These are phyloP conservation scores for Mycosphaerella sp. DNA, from an alignment of 2,329 filamentous ascomycete genomes.

Conservation along the genomic window DNA sequence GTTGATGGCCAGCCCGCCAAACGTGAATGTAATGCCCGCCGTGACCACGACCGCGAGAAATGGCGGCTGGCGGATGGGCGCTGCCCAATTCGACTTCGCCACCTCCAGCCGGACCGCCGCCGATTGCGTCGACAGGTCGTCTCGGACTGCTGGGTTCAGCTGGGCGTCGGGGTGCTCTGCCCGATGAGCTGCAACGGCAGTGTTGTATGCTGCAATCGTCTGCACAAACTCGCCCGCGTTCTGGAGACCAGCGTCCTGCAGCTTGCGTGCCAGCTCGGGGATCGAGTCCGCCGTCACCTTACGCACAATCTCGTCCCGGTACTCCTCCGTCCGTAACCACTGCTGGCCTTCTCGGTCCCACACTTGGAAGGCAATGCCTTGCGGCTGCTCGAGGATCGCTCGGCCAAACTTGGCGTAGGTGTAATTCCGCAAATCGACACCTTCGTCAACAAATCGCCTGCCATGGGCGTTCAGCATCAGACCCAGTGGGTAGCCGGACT, in stretches of 20 bases:
- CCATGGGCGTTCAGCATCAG: slow-evolving; percentile 58
- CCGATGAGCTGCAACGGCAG: slow-evolving; percentile 47
- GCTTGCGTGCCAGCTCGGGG: slow-evolving; percentile 51
- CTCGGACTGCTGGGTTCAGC: slow-evolving; percentile 57
- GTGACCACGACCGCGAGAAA: slow-evolving; percentile 60
- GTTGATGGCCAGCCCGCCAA: slow-evolving; percentile 56
- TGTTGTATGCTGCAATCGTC: slow-evolving; percentile 53
- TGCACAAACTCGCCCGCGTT: slow-evolving; percentile 44
- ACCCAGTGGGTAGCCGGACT: slow-evolving; percentile 62
- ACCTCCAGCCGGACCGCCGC: slow-evolving; percentile 39
- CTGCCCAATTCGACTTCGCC: slow-evolving; percentile 62
- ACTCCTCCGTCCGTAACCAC: slow-evolving; percentile 58
- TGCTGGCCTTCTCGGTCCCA: slow-evolving; percentile 52
- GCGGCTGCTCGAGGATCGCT: slow-evolving; percentile 55
- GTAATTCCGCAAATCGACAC: slow-evolving; percentile 58
- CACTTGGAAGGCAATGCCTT: slow-evolving; percentile 56
- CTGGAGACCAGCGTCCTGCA: slow-evolving; percentile 44
- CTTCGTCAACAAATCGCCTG: slow-evolving; percentile 60
- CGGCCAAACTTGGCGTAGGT: slow-evolving; percentile 62
- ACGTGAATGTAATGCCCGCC: slow-evolving; percentile 63
- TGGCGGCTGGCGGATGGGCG: slow-evolving; percentile 51
- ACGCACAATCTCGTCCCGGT: slow-evolving; percentile 52
- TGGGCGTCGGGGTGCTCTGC: slow-evolving; percentile 41
- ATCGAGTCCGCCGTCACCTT: slow-evolving; percentile 48
- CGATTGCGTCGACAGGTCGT: slow-evolving; percentile 57